Conservation (phyloP, 495 filamentous ascomycete genomes). For the Hyaloscypha variabilis region DNA sequence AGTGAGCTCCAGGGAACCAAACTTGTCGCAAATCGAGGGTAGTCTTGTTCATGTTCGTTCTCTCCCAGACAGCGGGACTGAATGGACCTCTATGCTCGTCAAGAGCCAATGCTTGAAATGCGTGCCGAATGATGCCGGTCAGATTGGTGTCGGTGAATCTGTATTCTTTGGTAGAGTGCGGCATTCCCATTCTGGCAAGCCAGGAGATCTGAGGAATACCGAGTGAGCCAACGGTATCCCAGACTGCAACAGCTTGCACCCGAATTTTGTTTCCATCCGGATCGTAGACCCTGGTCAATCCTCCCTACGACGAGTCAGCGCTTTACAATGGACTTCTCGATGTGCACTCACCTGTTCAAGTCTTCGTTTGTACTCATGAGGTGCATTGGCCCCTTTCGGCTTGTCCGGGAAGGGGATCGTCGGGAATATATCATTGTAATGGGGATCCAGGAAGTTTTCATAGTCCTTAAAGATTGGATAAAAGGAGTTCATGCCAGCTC, state of each 20-base stretch:
- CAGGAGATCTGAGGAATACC: conserved; percentile 28
- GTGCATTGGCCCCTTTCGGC: conserved; percentile 16
- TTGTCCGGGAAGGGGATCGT: conserved; percentile 27
- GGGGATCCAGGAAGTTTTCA: conserved; percentile 47
- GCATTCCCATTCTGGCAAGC: conserved; percentile 29
- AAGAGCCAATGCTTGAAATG: conserved; percentile 75
- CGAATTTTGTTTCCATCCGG: conserved; percentile 26
- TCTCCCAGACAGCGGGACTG: conserved; percentile 63
- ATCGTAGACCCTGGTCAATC: conserved; percentile 27
- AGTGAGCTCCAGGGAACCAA: conserved; percentile 73
- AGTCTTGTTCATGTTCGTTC: conserved; percentile 38
- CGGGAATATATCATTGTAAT: conserved; percentile 30
- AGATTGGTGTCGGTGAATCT: conserved; percentile 32
- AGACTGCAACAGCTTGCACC: conserved; percentile 61
- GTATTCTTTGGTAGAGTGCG: conserved; percentile 28
- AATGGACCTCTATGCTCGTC: conserved; percentile 70
- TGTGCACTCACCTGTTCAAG: conserved; percentile 24
- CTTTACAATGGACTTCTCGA: not conserved
- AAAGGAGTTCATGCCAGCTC: conserved; percentile 63
- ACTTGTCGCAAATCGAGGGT: conserved; percentile 57
- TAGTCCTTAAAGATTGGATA: conserved; percentile 68
- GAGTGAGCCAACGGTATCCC: conserved; percentile 56
- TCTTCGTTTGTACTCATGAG: conserved; percentile 26
- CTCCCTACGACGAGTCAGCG: conserved; percentile 15
- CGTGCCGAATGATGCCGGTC: conserved; percentile 55